Base-by-base conservation (phyloP, 176 grass and related monocot species). In the Bonia amplexicaulis region DNA sequence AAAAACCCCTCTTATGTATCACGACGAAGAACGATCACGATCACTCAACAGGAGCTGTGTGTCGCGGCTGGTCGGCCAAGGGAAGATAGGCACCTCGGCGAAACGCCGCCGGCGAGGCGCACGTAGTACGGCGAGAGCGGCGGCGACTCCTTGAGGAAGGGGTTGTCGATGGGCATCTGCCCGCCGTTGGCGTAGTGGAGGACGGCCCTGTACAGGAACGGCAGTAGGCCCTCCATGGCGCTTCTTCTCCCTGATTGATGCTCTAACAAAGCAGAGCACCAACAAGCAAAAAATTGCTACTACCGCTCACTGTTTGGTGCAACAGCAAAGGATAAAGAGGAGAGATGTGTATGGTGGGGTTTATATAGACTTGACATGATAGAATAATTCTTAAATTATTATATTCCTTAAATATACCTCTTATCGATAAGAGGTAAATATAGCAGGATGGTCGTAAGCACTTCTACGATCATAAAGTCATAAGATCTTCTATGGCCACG, bases 151-250 rank as follows among this genome's bases (percentile, higher is more conserved):
- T 66, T 59, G 49, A 61, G 20, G 87, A 90, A 80, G 19, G 85
- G 69, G 75, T 78, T 73, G 61, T 73, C 85, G 37, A 79, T 23
- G 29, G 85, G 49, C 83, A 85, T 42, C 69, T 74, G 41, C 15
- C 89, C 69, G 69, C 89, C 92, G 15, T 12, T 61, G 65, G 67
- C 81, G 74, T 84, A 83, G 57, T 81, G 73, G 78, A 91, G 57
- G 83, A 94, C 72, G 54, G 89, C 79, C 66, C 79, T 71, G 84
- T 94, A 94, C 51, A 94, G 48, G 68, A 94, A 94, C 57, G 92
- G 92, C 70, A 94, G 87, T 41, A 89, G 46, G 22, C 92, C 92
- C 76, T 94, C 92, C 89, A 91, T 94, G 67, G 1, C 23, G 23
- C 2, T 51, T 0, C 15, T n/a, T 4, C 15, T 41, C 40, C 40